A percentile compares a stretch with the other conserved stretches of the same genome.
Conservation (phyloP, 2,329 filamentous ascomycete species). For the Sporothrix euskadiensis region DNA sequence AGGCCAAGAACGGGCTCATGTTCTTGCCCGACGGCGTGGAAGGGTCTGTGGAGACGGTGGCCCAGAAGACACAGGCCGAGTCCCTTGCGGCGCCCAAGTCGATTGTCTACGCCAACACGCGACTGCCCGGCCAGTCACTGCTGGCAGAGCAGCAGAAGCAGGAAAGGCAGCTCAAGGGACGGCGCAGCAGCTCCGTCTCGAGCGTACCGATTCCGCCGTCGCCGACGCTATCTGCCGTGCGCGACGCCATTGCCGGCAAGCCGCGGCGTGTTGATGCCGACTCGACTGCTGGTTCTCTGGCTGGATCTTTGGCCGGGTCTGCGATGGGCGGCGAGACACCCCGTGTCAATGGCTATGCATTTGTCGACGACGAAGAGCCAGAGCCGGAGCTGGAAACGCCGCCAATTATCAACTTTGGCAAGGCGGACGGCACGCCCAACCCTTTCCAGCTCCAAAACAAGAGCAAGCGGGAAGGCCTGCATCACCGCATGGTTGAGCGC, state of each 20-base stretch:
- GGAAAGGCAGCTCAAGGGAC: background rate
- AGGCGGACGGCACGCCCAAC: constrained; percentile 65
- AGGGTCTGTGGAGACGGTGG: constrained; percentile 61
- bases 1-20: constrained; percentile 83
- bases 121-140: constrained; percentile 59
- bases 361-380: constrained; percentile 75
- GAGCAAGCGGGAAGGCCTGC: constrained; percentile 74
- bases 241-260: constrained; percentile 77
- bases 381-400: constrained; percentile 43
- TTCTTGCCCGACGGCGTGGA: constrained; percentile 70
- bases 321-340: constrained; percentile 71
- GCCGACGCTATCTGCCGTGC: constrained; percentile 80
- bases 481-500: constrained; percentile 82
- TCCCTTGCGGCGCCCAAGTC: constrained; percentile 75
- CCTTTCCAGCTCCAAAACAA: constrained; percentile 79
- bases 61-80: constrained; percentile 66
- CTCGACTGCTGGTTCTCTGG: constrained; percentile 43
- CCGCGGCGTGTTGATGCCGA: constrained; percentile 65
- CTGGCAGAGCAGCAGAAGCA: constrained; percentile 1
- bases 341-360: constrained; percentile 87
- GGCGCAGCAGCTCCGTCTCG: constrained; percentile 32
- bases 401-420: constrained; percentile 58
- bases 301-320: constrained; percentile 26
- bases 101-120: constrained; percentile 81
- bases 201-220: constrained; percentile 63